Evolutionary conservation across 2,329 filamentous ascomycete genomes (phyloP).

Genomic region (Xylogone sp.): DNA sequence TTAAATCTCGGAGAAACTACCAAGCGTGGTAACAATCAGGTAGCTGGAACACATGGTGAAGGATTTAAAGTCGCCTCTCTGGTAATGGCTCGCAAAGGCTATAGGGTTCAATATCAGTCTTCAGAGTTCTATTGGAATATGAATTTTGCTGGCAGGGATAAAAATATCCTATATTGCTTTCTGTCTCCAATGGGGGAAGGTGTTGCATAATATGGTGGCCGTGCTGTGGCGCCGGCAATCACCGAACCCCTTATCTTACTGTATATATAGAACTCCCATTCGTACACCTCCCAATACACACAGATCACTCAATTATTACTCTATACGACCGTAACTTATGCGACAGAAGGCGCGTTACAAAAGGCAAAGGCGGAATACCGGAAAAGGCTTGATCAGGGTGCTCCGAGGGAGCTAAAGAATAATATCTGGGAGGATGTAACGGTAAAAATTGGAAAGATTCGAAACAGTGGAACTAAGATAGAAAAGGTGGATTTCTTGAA

Average conservation of each 20-base stretch:
- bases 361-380: neutral
- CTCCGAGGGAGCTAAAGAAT: constrained; percentile 1
- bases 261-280: too few species aligned
- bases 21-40: constrained; percentile 10
- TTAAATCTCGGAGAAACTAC: constrained; percentile 11
- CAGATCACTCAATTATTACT: too few species aligned
- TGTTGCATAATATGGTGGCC: too few species aligned
- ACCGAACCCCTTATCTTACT: too few species aligned
- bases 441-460: constrained; percentile 14
- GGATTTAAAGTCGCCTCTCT: constrained; percentile 25
- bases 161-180: constrained; percentile 9
- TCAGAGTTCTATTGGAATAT: constrained; percentile 20
- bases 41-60: constrained; percentile 24
- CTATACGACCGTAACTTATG: too few species aligned
- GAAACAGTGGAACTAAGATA: neutral
- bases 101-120: constrained; percentile 15
- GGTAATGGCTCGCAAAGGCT: constrained; percentile 18
- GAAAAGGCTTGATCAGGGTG: neutral
- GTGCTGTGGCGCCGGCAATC: too few species aligned
- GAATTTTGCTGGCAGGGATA: constrained; percentile 6
- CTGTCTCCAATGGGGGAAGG: constrained; percentile 4
- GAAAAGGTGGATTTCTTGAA: constrained; percentile 1
- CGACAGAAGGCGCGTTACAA: too few species aligned
- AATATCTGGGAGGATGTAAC: constrained; percentile 17
- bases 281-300: too few species aligned